Evolutionary conservation across 306 rosid species (phyloP).

Genomic region (Senna siamea): DNA sequence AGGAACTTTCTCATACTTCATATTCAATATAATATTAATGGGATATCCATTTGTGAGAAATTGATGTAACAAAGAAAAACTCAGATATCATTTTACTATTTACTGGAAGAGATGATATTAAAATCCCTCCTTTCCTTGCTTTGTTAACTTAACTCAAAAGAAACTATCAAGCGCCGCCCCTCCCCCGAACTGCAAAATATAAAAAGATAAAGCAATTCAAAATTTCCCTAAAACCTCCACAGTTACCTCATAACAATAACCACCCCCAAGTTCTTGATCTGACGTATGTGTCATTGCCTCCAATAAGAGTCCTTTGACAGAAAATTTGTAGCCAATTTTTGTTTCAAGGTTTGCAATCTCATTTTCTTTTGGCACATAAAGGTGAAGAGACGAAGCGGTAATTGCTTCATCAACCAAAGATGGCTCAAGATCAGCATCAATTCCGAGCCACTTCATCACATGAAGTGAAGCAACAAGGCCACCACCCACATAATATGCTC

Average conservation of each 20-base stretch:
- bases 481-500: constrained; percentile 83
- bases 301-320: constrained; percentile 76
- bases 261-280: constrained; percentile 58
- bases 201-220: constrained; percentile 8
- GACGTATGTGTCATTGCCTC: constrained; percentile 88
- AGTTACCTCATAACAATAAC: constrained; percentile 81
- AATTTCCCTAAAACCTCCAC: neutral
- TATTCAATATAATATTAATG: constrained; percentile 18
- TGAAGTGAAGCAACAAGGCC: constrained; percentile 79
- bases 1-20: constrained; percentile 33
- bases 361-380: constrained; percentile 55
- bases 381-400: constrained; percentile 60
- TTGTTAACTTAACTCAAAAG: neutral
- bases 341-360: constrained; percentile 69
- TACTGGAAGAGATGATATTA: neutral
- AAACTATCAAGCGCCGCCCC: no score
- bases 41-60: neutral
- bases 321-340: constrained; percentile 72
- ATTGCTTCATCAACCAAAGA: constrained; percentile 74
- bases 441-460: constrained; percentile 82
- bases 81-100: neutral
- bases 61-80: neutral
- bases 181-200: no score
- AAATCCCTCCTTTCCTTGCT: neutral
- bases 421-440: constrained; percentile 73